Conservation (phyloP, 345 rosid genomes). For the Cardiospermum halicacabum region DNA sequence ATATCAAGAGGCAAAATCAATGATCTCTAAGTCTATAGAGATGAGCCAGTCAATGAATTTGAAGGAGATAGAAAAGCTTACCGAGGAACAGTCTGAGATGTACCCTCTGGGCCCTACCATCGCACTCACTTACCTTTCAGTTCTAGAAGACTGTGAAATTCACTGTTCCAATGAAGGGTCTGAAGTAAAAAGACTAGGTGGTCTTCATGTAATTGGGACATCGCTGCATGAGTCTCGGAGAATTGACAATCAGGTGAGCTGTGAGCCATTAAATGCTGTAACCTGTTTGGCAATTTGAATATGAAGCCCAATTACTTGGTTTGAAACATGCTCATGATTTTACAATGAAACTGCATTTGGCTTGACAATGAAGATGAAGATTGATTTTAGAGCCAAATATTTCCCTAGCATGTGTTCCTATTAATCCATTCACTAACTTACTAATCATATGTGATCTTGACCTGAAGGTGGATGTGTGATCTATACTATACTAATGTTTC, state of each 20-base stretch:
- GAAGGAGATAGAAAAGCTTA: conserved; percentile 59
- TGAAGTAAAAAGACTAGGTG: conserved; percentile 94
- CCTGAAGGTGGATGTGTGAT: background rate
- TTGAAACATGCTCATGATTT: conserved; percentile 1
- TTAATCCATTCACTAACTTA: background rate
- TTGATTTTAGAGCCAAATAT: background rate
- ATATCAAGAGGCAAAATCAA: conserved; percentile 61
- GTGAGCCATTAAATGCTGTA: conserved; percentile 30
- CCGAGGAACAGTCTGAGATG: conserved; percentile 75
- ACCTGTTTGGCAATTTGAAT: conserved; percentile 8
- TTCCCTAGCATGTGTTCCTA: conserved; percentile 1
- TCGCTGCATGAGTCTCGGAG: conserved; percentile 96
- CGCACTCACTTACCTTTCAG: conserved; percentile 79
- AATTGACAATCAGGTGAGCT: conserved; percentile 87
- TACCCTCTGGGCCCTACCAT: conserved; percentile 91
- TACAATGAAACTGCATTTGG: background rate
- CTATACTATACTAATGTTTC: background rate
- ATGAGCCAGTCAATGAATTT: conserved; percentile 67
- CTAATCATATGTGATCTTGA: background rate
- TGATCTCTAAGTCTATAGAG: conserved; percentile 69
- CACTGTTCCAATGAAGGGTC: conserved; percentile 81
- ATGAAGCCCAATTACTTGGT: conserved; percentile 1
- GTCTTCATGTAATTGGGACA: conserved; percentile 94
- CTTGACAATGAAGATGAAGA: background rate
- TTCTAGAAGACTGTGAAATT: conserved; percentile 80